Conservation (phyloP, 257 asterid genomes). For the Solanum neorickii region DNA sequence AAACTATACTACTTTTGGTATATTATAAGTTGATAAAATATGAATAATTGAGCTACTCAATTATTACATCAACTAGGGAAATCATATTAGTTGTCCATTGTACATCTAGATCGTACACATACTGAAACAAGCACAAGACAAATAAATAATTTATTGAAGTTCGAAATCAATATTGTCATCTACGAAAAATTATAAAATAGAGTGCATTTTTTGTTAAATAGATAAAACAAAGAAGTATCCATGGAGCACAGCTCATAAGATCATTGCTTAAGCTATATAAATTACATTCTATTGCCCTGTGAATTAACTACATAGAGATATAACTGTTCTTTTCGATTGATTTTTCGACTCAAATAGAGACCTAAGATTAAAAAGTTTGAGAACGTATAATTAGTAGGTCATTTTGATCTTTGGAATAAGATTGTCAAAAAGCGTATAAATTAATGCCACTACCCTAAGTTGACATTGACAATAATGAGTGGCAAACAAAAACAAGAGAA, state of each 20-base stretch:
- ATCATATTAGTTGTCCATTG: neutral
- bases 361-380: no score
- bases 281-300: neutral
- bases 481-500: neutral
- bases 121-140: neutral
- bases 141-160: neutral
- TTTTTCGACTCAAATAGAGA: no score
- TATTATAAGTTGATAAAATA: neutral
- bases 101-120: neutral
- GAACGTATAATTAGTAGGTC: neutral
- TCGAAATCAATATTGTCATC: neutral
- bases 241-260: neutral
- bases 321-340: no score
- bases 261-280: neutral
- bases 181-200: neutral
- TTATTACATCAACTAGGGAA: neutral
- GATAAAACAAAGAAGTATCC: neutral
- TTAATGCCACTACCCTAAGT: neutral
- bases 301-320: neutral
- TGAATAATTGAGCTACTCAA: neutral
- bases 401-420: neutral
- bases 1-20: neutral
- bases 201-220: neutral
- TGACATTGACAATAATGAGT: neutral
- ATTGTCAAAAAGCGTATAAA: neutral